Base-by-base conservation (phyloP, 2,329 filamentous ascomycete genomes). In the Fusarium caatingaense region DNA sequence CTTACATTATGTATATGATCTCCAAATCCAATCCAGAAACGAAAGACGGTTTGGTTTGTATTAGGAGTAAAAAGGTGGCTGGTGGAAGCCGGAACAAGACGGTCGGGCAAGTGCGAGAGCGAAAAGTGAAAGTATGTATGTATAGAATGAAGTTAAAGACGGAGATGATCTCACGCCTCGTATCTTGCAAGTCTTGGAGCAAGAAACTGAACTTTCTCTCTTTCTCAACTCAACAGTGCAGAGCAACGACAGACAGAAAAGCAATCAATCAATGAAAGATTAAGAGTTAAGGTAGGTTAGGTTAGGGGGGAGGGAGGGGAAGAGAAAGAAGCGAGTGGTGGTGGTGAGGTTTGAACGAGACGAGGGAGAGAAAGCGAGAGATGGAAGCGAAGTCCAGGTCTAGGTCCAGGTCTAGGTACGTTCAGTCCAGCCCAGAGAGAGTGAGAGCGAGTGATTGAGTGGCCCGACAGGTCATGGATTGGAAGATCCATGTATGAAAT, bases 1-100 rank as follows among this genome's bases (percentile, higher is more conserved):
- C 78, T 80, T 76, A 80, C 78, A 79, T 79, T 78, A 66, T 66
- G 76, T 47, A 40, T 56, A 28, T 79, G 49, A 51, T 41, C 49
- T 51, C 32, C 49, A 78, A 63, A 78, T 53, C 13, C 49, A 78
- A 63, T 78, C 74, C 67, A 74, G 66, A 68, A 72, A 67, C 61
- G 62, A 72, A 66, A 58, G 68, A 66, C 63, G 70, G 55, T 58
- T 63, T 61, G 67, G 56, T 63, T 66, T 66, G 64, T 73, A 76
- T 76, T 76, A 75, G 57, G 68, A 64, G 41, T 40, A 71, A 64
- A 62, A 64, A 67, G 32, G 72, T 73, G 72, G 74, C 74, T 75
- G 72, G 66, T 58, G 28, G 55, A 56, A 65, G 64, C 60, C 72
- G 65, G 66, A 68, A 59, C 55, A 75, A 60, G 71, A 60, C 53